Evolutionary conservation across 345 rosid species (phyloP).

Genomic region (Eucalyptus curtisii): DNA sequence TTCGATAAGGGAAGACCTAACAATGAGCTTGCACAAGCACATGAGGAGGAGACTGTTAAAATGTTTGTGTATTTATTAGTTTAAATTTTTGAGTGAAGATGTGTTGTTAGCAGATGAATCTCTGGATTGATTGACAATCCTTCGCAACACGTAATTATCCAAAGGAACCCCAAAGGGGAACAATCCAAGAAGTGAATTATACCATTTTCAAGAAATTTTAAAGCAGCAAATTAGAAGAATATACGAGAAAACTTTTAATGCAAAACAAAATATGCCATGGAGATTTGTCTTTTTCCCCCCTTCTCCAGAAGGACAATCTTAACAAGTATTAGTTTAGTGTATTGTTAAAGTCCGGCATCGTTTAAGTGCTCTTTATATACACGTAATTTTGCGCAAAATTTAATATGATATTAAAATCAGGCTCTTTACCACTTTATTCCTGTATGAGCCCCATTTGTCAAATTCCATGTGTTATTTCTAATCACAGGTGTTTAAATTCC

Average conservation of each 20-base stretch:
- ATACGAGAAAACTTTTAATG: background rate
- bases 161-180: background rate
- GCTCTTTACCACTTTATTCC: background rate
- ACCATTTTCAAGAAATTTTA: background rate
- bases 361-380: background rate
- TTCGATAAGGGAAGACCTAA: too few species aligned
- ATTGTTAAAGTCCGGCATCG: background rate
- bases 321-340: background rate
- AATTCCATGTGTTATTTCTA: background rate
- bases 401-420: background rate
- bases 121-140: background rate
- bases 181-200: background rate
- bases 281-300: background rate
- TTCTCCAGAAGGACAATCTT: background rate
- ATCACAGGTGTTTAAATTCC: background rate
- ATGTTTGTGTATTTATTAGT: too few species aligned
- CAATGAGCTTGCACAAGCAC: background rate
- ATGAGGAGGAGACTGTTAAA: too few species aligned
- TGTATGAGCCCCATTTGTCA: background rate
- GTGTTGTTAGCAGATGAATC: too few species aligned
- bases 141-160: too few species aligned
- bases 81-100: too few species aligned
- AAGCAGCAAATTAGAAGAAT: background rate
- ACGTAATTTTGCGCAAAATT: rapidly evolving
- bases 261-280: background rate